Evolutionary conservation across 306 rosid genomes (phyloP), one percentile per base, ranked within the genome.

Genomic region (Corylus avellana): DNA sequence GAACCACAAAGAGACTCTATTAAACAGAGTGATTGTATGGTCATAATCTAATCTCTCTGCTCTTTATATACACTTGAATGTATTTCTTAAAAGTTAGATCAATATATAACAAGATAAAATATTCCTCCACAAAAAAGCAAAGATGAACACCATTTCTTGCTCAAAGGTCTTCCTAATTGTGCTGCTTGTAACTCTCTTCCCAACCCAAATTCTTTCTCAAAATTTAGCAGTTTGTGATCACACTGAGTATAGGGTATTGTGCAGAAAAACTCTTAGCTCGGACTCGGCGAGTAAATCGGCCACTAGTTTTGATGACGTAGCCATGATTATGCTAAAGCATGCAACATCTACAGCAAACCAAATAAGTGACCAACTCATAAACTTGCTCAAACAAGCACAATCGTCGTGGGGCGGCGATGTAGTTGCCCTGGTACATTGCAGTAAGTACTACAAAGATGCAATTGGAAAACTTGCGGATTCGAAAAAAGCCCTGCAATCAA

Each of bases 181-280:
- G 70, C n/a, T 75, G 2, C 56, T 46, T 44, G 7, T 61, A 0
- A 0, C 16, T 50, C 13, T 22, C 42, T 75, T 29, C 11, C 57
- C 11, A 22, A 2, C 0, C 55, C 44, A 47, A 20, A 44, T 46
- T 42, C 32, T 7, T 48, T 12, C 57, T 22, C 3, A 27, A 7
- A 20, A 46, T 32, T 58, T 75, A 50, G 68, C 47, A 57, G 54
- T 75, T 17, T 80, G 84, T 49, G 69, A 18, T 16, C 17, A 0
- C 8, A n/a, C 79, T 13, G 7, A 7, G 71, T 17, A 20, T 63
- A 68, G 68, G 46, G 64, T 32, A 7, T 1, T 55, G 16, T 80
- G 84, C 44, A 16, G 0, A 53, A 9, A 20, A 5, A 80, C 62
- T 1, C 71, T 80, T 22, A 14, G 46, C 8, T 29, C 25, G 4